phyloP scores from a whole-genome alignment of 768 basidiomycete genomes.

The Tubosaeta sp. region DNA sequence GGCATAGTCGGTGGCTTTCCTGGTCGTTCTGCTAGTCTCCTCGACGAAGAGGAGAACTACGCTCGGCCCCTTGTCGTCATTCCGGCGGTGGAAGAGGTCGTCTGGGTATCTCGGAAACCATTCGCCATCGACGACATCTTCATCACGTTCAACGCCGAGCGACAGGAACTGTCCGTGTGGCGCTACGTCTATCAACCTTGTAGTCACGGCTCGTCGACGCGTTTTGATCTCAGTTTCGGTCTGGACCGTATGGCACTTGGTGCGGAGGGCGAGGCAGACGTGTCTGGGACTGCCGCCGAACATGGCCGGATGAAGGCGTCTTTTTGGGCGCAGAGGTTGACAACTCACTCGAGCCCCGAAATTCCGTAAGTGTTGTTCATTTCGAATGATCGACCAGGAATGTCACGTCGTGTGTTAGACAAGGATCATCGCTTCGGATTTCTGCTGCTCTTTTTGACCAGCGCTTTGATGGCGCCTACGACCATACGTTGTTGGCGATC shows the following conservation, averaged over 20 bases:
- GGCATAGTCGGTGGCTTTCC: slow-evolving; percentile 49
- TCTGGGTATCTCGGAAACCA: slow-evolving; percentile 52
- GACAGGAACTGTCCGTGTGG: slow-evolving; percentile 59
- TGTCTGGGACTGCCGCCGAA: slow-evolving; percentile 40
- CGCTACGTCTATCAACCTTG: slow-evolving; percentile 57
- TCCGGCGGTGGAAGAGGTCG: slow-evolving; percentile 59
- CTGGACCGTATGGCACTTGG: slow-evolving; percentile 68
- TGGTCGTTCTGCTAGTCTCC: slow-evolving; percentile 34
- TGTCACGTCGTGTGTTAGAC: slow-evolving; percentile 11
- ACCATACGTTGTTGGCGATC: slow-evolving; percentile 52
- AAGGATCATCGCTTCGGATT: slow-evolving; percentile 30
- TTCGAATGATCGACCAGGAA: neutral
- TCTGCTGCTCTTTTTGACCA: slow-evolving; percentile 59
- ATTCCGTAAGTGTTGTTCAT: slow-evolving; percentile 44
- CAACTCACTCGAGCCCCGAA: slow-evolving; percentile 43
- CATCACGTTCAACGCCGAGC: slow-evolving; percentile 56
- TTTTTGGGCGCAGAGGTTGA: slow-evolving; percentile 68
- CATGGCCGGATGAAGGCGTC: slow-evolving; percentile 65
- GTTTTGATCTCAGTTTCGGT: slow-evolving; percentile 55
- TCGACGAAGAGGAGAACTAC: slow-evolving; percentile 52
- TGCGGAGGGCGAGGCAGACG: slow-evolving; percentile 43
- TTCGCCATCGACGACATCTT: slow-evolving; percentile 44
- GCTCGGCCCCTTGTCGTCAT: slow-evolving; percentile 51
- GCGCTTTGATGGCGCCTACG: slow-evolving; percentile 52
- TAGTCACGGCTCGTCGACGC: slow-evolving; percentile 41